Base-by-base conservation (phyloP, 2,329 filamentous ascomycete genomes). In the Fusarium stilboides region DNA sequence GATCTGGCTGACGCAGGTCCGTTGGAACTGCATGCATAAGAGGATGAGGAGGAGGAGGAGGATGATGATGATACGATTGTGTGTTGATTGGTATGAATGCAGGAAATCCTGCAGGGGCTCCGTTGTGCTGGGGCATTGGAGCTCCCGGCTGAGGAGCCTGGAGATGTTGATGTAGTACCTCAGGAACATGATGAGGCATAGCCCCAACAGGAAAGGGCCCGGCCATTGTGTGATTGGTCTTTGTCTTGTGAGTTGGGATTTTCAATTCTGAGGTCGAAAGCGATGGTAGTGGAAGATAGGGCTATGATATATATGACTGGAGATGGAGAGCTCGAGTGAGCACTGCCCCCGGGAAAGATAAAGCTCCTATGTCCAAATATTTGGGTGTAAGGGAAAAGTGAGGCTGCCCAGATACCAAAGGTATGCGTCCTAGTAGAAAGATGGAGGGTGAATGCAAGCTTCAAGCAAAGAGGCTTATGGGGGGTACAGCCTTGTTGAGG, bases 291-390 rank as follows among this genome's bases (percentile, higher is more conserved):
- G 57, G 58, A 64, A 59, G 53, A 24, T 20, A 57, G 40, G 57
- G 62, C 53, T 65, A 34, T 56, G 57, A 70, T 70, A 70, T 70
- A 70, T 70, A 40, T 36, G 53, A 43, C 50, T 60, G 45, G 46
- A 20, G 37, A 46, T 39, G 34, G 44, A 69, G 31, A 46, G 44
- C 19, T 28, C 22, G 33, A 26, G 28, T 20, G 36, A 24, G 45
- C 33, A 22, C 34, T 44, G 49, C 26, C 52, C 37, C 36, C 15
- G 12, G 19, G 34, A 20, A 43, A 8, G 22, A 20, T 20, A 26
- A 39, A 42, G 10, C n/a, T 26, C 36, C 14, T 33, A 20, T 43
- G 13, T 42, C 46, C 24, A 53, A 37, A 50, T 22, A 56, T 39
- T 37, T 53, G 36, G 14, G 36, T 28, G 58, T 20, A 47, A 33